Evolutionary conservation across 441 rosid species (phyloP), one percentile per base, ranked within the genome.

Genomic region (Pelargonium cotyledonis): DNA sequence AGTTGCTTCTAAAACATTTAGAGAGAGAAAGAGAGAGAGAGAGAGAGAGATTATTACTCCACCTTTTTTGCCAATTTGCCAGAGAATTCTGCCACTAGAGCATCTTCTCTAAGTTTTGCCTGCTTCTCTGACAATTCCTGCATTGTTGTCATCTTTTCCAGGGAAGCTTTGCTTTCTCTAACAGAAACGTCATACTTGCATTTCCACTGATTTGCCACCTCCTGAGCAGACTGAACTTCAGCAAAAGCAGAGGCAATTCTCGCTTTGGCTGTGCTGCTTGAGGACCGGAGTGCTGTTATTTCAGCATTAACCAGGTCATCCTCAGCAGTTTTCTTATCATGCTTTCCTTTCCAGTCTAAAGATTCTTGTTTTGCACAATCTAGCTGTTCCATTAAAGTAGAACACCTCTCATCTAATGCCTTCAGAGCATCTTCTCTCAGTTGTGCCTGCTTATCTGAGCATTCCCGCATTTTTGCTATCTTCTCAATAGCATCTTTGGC

Each of bases 201-300:
- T 77, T 89, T 86, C 99, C 98, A 95, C 70, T 95, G 97, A 65
- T 80, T 84, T 3, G 97, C 91, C 80, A 89, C 98, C 79, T 89
- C 98, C 81, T 90, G 89, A 72, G 97, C 91, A 64, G 97, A 84
- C 71, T 80, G 80, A 57, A 85, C 85, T 73, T 90, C 96, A 75
- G 92, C 99, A 79, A 78, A 85, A 63, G 97, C 93, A 77, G 99
- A 98, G 80, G 90, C 92, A 55, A 95, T 77, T 76, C 98, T 90
- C 70, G 98, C 96, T 74, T 95, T 98, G 70, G 99, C 85, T 69
- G 98, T 92, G 79, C 91, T 86, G 73, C 86, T 89, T 40, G 97
- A 76, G 4, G 98, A 86, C 80, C 80, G 88, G 67, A 95, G 89
- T 70, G 83, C 79, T 67, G 83, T 86, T 73, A 90, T 82, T 80